Percentiles rank a stretch among this genome's conserved stretches.
These are phyloP conservation scores for Dendrobium chrysotoxum DNA, from an alignment of 106 monocot genomes.

Conservation along the genomic window DNA sequence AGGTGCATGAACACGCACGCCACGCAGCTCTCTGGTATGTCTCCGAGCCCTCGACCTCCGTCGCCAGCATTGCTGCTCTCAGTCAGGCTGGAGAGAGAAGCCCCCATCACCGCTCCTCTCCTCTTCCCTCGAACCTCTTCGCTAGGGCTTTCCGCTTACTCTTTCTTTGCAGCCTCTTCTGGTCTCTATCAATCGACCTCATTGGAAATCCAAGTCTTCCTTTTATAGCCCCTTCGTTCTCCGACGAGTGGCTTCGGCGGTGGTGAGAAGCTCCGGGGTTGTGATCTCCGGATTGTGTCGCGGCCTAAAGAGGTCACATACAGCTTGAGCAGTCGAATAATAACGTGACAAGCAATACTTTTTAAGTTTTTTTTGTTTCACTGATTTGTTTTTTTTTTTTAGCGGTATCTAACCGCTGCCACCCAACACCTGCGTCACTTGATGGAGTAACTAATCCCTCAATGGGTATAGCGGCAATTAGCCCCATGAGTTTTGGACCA, in stretches of 20 bases:
- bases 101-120: conserved; percentile 24
- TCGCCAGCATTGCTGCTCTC: conserved; percentile 14
- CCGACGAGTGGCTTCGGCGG: neutral
- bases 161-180: neutral
- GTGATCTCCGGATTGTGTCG: neutral
- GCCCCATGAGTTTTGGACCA: too few relatives aligned
- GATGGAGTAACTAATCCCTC: too few relatives aligned
- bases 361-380: too few relatives aligned
- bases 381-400: too few relatives aligned
- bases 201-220: neutral
- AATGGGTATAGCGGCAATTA: too few relatives aligned
- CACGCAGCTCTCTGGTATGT: conserved; percentile 51
- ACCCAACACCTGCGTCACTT: too few relatives aligned
- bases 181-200: neutral
- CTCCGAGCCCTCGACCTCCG: conserved; percentile 28
- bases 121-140: neutral
- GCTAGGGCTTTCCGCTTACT: neutral
- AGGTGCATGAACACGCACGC: conserved; percentile 46
- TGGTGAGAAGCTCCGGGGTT: neutral
- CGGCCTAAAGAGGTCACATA: neutral
- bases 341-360: neutral
- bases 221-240: neutral
- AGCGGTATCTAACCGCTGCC: too few relatives aligned
- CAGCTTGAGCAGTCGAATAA: neutral
- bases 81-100: conserved; percentile 31